A percentile compares a stretch with the other conserved stretches of the same genome.
Evolutionary conservation across 345 rosid species (phyloP).

Genomic region (Capsella bursapastoris): DNA sequence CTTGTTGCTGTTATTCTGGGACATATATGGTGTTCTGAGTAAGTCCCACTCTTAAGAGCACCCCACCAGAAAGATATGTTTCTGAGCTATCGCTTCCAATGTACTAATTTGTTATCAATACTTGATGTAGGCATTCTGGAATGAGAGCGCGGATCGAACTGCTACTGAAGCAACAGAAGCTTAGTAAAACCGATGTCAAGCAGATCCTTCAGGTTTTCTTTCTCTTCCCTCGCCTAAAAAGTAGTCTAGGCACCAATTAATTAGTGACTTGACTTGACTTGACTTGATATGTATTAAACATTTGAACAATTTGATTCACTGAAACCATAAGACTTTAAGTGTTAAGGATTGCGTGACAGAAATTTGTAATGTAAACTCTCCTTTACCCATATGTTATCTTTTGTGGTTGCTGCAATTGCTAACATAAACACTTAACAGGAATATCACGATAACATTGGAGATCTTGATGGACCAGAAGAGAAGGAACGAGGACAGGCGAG

Average conservation of each 20-base stretch:
- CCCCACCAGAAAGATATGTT: background rate
- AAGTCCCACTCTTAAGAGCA: constrained; percentile 47
- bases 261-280: constrained; percentile 7
- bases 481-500: constrained; percentile 81
- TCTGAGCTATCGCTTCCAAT: background rate
- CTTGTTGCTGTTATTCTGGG: constrained; percentile 84
- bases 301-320: constrained; percentile 9
- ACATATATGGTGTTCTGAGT: constrained; percentile 97
- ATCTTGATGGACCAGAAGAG: constrained; percentile 91
- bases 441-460: constrained; percentile 94
- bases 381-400: background rate
- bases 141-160: constrained; percentile 87
- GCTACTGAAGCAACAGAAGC: constrained; percentile 89
- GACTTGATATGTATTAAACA: background rate
- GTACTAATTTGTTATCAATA: constrained; percentile 17
- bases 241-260: constrained; percentile 9
- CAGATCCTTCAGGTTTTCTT: constrained; percentile 81
- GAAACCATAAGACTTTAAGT: background rate
- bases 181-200: constrained; percentile 68
- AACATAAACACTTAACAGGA: constrained; percentile 53
- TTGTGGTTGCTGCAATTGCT: background rate
- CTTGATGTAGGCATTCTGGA: constrained; percentile 61
- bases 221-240: background rate
- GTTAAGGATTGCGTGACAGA: background rate
- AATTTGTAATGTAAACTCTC: background rate